These are phyloP conservation scores for Boletus sp. DNA, from an alignment of 768 basidiomycete genomes.

Conservation along the genomic window DNA sequence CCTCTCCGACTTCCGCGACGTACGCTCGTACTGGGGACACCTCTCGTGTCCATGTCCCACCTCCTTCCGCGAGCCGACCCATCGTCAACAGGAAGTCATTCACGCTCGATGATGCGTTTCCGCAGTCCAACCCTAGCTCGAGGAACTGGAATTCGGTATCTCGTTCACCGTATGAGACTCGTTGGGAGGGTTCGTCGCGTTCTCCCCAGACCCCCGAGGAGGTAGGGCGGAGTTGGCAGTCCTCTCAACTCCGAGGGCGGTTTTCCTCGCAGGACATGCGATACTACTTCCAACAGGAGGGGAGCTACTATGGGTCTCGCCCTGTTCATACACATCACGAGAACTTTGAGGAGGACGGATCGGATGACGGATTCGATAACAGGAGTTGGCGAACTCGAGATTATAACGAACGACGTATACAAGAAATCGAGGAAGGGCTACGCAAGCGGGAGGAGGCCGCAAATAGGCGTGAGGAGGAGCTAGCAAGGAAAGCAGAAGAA, in stretches of 20 bases:
- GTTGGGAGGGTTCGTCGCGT: constrained; percentile 28
- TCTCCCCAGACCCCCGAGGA: constrained; percentile 34
- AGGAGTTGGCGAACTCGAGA: constrained; percentile 27
- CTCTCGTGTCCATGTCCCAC: constrained; percentile 19
- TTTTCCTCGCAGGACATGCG: constrained; percentile 34
- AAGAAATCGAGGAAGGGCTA: constrained; percentile 32
- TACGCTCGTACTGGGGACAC: constrained; percentile 12
- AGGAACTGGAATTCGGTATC: constrained; percentile 19
- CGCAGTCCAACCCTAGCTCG: constrained; percentile 23
- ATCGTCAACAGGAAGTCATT: constrained; percentile 31
- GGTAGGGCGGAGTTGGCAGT: constrained; percentile 30
- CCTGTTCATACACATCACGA: constrained; percentile 30
- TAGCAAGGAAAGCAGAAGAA: constrained; percentile 38
- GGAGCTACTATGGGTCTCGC: constrained; percentile 7
- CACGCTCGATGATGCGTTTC: constrained; percentile 25
- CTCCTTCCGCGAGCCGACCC: constrained; percentile 32
- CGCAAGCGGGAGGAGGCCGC: constrained; percentile 36
- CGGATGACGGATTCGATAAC: constrained; percentile 34
- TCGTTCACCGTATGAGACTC: constrained; percentile 29
- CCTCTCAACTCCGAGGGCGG: constrained; percentile 25
- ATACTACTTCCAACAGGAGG: constrained; percentile 22
- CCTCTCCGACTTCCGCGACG: constrained; percentile 16
- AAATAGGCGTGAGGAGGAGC: constrained; percentile 32
- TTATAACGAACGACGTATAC: constrained; percentile 33
- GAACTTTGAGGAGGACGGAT: constrained; percentile 30